Conservation (phyloP, 768 basidiomycete genomes). For the Chalciporus pseudorubinellus region DNA sequence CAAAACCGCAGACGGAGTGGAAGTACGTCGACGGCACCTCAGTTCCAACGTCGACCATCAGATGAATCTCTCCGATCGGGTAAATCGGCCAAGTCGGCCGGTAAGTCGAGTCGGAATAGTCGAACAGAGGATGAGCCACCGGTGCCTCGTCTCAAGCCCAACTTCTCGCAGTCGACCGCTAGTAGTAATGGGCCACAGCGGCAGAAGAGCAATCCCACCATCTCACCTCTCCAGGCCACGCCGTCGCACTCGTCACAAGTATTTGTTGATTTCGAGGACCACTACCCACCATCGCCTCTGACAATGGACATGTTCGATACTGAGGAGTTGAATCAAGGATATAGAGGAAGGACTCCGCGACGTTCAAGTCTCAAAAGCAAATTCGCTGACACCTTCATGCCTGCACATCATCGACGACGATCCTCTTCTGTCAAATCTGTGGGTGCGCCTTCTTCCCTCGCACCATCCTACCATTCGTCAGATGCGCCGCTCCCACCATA, state of each 20-base stretch:
- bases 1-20: slow-evolving; percentile 28
- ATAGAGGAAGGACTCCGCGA: slow-evolving; percentile 27
- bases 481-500: slow-evolving; percentile 25
- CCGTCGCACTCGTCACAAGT: slow-evolving; percentile 28
- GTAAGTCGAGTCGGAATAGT: slow-evolving; percentile 31
- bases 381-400: slow-evolving; percentile 31
- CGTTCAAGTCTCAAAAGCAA: slow-evolving; percentile 34
- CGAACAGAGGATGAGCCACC: slow-evolving; percentile 28
- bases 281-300: slow-evolving; percentile 30
- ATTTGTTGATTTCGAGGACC: slow-evolving; percentile 23
- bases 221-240: slow-evolving; percentile 19
- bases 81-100: slow-evolving; percentile 35
- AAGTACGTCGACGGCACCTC: slow-evolving; percentile 20
- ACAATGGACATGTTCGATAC: slow-evolving; percentile 21
- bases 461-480: slow-evolving; percentile 20
- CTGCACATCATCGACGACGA: slow-evolving; percentile 32
- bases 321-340: slow-evolving; percentile 25
- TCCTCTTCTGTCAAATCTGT: slow-evolving; percentile 34
- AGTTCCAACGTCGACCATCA: slow-evolving; percentile 32
- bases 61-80: slow-evolving; percentile 42
- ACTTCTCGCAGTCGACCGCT: slow-evolving; percentile 20
- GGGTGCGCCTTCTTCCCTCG: slow-evolving; percentile 30
- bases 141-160: slow-evolving; percentile 31
- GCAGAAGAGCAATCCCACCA: slow-evolving; percentile 52
- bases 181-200: slow-evolving; percentile 29